Percentiles rank a stretch among this genome's conserved stretches.
Conservation (phyloP, 2,329 filamentous ascomycete genomes). For the Xylariaceae sp. region DNA sequence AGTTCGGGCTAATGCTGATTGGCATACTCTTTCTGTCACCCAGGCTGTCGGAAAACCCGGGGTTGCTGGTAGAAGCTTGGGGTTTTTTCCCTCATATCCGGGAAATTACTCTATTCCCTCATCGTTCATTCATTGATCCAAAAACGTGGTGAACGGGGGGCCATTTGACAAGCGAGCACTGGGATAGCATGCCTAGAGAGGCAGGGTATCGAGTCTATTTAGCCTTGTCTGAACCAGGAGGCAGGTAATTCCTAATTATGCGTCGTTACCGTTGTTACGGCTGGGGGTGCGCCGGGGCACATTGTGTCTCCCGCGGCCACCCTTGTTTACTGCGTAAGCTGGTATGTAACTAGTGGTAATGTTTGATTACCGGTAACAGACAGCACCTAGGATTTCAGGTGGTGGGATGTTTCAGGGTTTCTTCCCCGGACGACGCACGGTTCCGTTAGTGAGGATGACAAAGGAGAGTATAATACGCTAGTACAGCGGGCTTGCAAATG, state of each 20-base stretch:
- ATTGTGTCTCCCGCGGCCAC: slow-evolving; percentile 6
- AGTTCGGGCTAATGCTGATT: slow-evolving; percentile 19
- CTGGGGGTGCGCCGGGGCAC: slow-evolving; percentile 13
- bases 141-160: slow-evolving; percentile 24
- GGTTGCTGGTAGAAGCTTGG: slow-evolving; percentile 3
- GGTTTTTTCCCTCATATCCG: slow-evolving; percentile 2
- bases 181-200: slow-evolving; percentile 20
- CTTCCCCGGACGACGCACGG: slow-evolving; percentile 15
- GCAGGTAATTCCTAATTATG: neutral
- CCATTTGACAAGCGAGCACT: slow-evolving; percentile 2
- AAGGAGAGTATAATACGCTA: neutral
- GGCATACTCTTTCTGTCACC: neutral
- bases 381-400: neutral
- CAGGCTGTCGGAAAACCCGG: slow-evolving; percentile 11
- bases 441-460: slow-evolving; percentile 1
- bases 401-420: neutral
- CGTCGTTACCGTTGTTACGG: slow-evolving; percentile 10
- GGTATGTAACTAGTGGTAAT: slow-evolving; percentile 12
- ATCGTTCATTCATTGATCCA: slow-evolving; percentile 11
- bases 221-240: slow-evolving; percentile 15
- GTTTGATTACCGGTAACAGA: slow-evolving; percentile 10
- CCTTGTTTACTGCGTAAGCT: too few relatives aligned
- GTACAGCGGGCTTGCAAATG: neutral
- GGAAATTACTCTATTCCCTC: slow-evolving; percentile 13
- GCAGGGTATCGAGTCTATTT: slow-evolving; percentile 12